Base-by-base conservation (phyloP, 148 eudicot genomes). In the Rhododendron henanense region DNA sequence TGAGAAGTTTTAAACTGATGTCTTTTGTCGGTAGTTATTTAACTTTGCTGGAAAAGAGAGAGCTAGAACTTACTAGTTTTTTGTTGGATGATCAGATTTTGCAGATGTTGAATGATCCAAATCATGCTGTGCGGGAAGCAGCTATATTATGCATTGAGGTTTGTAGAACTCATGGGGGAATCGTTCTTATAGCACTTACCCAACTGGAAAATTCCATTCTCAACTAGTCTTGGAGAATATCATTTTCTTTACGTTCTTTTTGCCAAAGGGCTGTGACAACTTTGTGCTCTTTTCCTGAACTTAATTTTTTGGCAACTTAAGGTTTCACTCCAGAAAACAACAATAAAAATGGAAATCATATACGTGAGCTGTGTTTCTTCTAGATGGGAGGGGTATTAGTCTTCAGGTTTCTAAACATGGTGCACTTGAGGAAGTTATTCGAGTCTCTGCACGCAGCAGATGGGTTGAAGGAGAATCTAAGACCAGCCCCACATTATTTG, bases 81-180 rank as follows among this genome's bases (percentile, higher is more conserved):
- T 35, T 77, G 41, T 88, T 67, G 41, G 78, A 80, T 80, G 83
- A 39, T 61, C 98, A 97, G 99, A 97, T 95, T 90, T 86, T 97
- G 89, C 98, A 97, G 90, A 93, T 95, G 98, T 86, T 97, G 92
- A 93, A 94, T 90, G 99, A 97, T 88, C 93, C 98, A 45, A 96
- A 97, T 81, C 96, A 92, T 63, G 93, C 90, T 87, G 99, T 97
- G 63, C 92, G 98, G 90, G 99, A 97, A 87, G 98, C 98, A 6
- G 98, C 98, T 83, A 92, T 90, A 85, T 89, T 91, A 69, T 97
- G 99, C 84, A 94, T 97, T 45, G 98, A 97, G 99, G 99, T 97
- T 88, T 75, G 96, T 90, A 14, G 83, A 39, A 74, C 23, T 45
- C 39, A 37, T 81, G 63, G 5, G 8, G 8, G 41, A 50, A 59